Conservation (phyloP, 306 rosid genomes). For the Rosa rugosa region DNA sequence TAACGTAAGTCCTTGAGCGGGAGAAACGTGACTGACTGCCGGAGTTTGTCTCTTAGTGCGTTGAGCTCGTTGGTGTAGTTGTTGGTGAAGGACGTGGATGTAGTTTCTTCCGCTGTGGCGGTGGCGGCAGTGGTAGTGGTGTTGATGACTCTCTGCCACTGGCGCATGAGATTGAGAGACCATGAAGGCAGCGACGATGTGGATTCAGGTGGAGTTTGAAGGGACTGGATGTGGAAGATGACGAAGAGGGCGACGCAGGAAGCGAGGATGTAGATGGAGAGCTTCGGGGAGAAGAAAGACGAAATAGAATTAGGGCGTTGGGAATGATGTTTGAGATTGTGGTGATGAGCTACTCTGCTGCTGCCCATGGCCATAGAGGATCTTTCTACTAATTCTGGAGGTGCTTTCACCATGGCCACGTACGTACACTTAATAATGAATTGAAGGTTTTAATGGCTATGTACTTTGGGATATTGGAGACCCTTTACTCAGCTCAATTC, state of each 20-base stretch:
- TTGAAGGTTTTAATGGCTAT: too few relatives aligned
- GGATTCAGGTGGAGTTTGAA: conserved; percentile 19
- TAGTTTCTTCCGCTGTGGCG: neutral
- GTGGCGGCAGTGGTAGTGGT: neutral
- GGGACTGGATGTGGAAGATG: conserved; percentile 39
- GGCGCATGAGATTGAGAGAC: conserved; percentile 26
- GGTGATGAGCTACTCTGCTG: neutral
- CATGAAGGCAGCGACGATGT: conserved; percentile 20
- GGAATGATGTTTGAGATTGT: neutral
- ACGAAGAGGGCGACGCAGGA: conserved; percentile 36
- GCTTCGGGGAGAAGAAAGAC: conserved; percentile 30
- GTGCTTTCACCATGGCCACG: conserved; percentile 3
- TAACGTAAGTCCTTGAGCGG: conserved; percentile 67
- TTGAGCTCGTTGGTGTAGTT: neutral
- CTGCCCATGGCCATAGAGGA: neutral
- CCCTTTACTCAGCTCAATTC: neutral
- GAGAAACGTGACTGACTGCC: conserved; percentile 54
- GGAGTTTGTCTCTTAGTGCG: conserved; percentile 34
- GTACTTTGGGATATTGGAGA: too few relatives aligned
- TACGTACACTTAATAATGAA: neutral
- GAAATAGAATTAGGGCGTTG: conserved; percentile 3
- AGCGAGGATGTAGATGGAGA: conserved; percentile 41
- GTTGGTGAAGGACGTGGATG: neutral
- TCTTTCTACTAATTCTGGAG: neutral
- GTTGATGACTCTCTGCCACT: conserved; percentile 28